Conservation (phyloP, 805 yeast species). For the Millerozyma acaciae region DNA sequence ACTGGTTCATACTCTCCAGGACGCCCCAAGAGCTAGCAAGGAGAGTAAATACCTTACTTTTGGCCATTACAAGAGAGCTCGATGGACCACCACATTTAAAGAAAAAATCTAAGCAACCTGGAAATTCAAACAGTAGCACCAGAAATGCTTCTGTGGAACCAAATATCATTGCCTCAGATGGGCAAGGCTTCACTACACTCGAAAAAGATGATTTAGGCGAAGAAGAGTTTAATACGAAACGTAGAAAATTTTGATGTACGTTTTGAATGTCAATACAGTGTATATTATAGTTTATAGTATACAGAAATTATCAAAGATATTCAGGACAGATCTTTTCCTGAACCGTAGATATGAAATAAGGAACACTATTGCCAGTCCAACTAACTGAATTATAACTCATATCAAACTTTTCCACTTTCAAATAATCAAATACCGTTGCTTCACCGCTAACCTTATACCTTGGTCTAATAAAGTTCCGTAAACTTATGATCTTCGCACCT, state of each 20-base stretch:
- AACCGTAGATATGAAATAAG: constrained; percentile 74
- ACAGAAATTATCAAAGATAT: constrained; percentile 16
- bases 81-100: constrained; percentile 58
- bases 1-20: constrained; percentile 70
- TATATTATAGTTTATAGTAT: background rate
- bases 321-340: constrained; percentile 35
- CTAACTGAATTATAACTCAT: constrained; percentile 74
- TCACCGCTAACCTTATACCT: constrained; percentile 61
- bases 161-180: background rate
- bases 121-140: constrained; percentile 23
- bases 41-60: constrained; percentile 61
- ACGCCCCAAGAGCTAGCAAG: constrained; percentile 69
- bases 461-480: constrained; percentile 75
- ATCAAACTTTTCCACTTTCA: constrained; percentile 55
- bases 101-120: constrained; percentile 25
- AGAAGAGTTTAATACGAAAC: background rate
- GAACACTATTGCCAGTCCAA: constrained; percentile 85
- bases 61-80: constrained; percentile 66
- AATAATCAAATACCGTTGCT: constrained; percentile 56
- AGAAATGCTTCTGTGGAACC: constrained; percentile 38
- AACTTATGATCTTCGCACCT: constrained; percentile 75
- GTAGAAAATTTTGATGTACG: no score
- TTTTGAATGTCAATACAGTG: no score
- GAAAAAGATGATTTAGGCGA: background rate
- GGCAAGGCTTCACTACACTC: background rate